phyloP scores from a whole-genome alignment of 768 basidiomycete genomes.

The Rhodotorula paludigena region DNA sequence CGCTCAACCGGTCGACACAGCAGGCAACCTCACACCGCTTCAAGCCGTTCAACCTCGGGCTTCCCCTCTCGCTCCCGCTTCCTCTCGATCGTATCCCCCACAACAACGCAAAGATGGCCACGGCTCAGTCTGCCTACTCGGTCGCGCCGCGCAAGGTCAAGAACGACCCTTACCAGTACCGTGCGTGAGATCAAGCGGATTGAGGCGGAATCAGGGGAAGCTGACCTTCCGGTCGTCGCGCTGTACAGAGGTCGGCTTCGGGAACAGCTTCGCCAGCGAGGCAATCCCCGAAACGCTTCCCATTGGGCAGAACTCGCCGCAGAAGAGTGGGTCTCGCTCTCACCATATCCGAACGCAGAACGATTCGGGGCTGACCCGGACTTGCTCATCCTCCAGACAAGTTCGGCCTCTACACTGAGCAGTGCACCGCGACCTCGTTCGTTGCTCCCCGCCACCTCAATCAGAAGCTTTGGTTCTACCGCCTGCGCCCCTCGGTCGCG shows the following conservation, averaged over 20 bases:
- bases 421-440: conserved; percentile 42
- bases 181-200: too few species aligned
- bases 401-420: conserved; percentile 56
- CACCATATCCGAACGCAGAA: neutral
- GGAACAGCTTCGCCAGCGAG: conserved; percentile 55
- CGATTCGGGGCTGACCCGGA: neutral
- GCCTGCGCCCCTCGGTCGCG: conserved; percentile 57
- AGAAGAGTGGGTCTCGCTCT: conserved; percentile 49
- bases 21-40: neutral
- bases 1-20: neutral
- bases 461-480: conserved; percentile 60
- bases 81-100: neutral
- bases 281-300: conserved; percentile 56
- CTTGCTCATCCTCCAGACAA: conserved; percentile 45
- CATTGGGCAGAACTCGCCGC: conserved; percentile 59
- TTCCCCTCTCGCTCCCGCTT: neutral
- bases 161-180: conserved; percentile 58
- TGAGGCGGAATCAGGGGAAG: too few species aligned
- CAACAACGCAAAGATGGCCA: conserved; percentile 25
- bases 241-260: conserved; percentile 56
- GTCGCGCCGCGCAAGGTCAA: conserved; percentile 1
- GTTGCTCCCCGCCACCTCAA: conserved; percentile 59
- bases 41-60: neutral
- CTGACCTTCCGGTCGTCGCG: neutral
- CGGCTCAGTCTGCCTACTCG: conserved; percentile 32